Percentiles rank a stretch among this genome's conserved stretches.
Conservation (phyloP, 352 stramenopile genomes). For the Globisporangium parvum region DNA sequence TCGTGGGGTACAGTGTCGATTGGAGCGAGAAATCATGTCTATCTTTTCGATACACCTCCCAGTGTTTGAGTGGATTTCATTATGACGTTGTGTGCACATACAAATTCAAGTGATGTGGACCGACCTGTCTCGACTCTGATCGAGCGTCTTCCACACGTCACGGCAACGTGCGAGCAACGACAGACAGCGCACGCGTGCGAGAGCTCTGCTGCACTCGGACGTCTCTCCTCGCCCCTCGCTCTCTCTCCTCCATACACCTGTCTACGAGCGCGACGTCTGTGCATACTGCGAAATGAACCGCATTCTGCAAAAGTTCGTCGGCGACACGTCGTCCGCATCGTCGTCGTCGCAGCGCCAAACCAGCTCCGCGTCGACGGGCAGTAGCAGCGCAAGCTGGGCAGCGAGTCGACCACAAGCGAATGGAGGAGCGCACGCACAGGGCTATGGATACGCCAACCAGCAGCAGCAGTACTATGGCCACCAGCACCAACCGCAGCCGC, state of each 20-base stretch:
- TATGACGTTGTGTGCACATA: no score
- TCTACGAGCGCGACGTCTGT: background rate
- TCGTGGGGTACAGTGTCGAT: no score
- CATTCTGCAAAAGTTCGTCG: constrained; percentile 16
- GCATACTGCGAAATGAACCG: constrained; percentile 10
- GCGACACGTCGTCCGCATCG: constrained; percentile 5
- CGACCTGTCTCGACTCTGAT: background rate
- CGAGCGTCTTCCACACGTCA: no score
- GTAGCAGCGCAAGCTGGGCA: background rate
- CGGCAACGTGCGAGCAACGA: no score
- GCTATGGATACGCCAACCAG: constrained; percentile 7
- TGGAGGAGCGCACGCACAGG: constrained; percentile 3
- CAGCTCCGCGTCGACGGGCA: no score
- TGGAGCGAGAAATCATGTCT: no score
- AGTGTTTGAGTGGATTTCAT: background rate
- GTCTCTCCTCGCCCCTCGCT: background rate
- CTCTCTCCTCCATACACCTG: background rate
- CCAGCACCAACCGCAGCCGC: constrained; percentile 8
- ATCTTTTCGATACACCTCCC: background rate
- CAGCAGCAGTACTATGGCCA: constrained; percentile 11
- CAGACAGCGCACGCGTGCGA: no score
- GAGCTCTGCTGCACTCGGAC: background rate
- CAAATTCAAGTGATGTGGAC: background rate
- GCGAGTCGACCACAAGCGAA: background rate
- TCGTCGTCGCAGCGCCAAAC: no score